Percentiles rank a stretch among this genome's conserved stretches.
phyloP scores from a whole-genome alignment of 2,329 filamentous ascomycete genomes.

The Xylaria sp. region DNA sequence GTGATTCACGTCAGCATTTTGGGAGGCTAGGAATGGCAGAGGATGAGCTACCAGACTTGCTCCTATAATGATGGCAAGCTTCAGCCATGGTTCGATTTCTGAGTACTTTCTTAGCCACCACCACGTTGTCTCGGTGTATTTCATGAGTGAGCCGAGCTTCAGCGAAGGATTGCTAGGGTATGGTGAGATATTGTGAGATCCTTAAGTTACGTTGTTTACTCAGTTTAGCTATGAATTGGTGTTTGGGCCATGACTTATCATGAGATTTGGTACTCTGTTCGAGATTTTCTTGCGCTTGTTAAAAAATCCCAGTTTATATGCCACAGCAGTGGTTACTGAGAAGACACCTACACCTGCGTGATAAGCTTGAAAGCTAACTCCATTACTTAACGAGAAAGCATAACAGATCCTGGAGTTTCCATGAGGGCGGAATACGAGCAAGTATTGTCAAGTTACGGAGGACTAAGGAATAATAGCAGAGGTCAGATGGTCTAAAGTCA shows the following conservation, averaged over 20 bases:
- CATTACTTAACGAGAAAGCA: too few relatives aligned
- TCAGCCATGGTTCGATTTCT: not conserved
- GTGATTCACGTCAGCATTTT: not conserved
- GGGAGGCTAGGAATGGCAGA: not conserved
- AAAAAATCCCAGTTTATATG: too few relatives aligned
- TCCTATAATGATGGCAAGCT: not conserved
- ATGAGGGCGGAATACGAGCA: not conserved
- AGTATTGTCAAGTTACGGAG: not conserved
- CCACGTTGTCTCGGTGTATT: not conserved
- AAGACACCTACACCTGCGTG: too few relatives aligned
- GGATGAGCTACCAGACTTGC: conserved; percentile 6
- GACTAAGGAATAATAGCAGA: not conserved
- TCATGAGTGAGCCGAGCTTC: not conserved
- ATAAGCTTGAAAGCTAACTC: too few relatives aligned
- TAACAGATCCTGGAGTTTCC: too few relatives aligned
- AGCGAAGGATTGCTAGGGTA: not conserved
- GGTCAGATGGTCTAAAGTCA: not conserved
- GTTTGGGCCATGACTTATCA: too few relatives aligned
- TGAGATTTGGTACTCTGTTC: too few relatives aligned
- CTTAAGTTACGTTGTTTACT: too few relatives aligned
- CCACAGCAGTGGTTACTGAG: too few relatives aligned
- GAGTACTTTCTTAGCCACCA: not conserved
- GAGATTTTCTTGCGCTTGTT: too few relatives aligned
- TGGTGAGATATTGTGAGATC: too few relatives aligned
- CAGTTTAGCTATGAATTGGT: too few relatives aligned